A percentile compares a stretch with the other conserved stretches of the same genome.
Conservation (phyloP, 2,329 filamentous ascomycete genomes). For the Sphaerulina vaccinii region DNA sequence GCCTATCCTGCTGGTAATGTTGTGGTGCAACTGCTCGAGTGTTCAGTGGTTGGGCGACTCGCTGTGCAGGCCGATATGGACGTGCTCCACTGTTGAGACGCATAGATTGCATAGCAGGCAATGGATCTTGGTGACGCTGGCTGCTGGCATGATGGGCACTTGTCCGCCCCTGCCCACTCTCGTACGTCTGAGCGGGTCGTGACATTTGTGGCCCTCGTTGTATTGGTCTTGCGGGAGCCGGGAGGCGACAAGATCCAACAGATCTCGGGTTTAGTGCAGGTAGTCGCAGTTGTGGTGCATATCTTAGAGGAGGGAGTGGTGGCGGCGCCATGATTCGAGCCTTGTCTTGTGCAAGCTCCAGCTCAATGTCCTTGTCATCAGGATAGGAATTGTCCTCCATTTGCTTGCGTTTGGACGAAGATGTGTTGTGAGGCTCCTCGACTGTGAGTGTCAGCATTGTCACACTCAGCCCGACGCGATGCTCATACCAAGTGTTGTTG, state of each 20-base stretch:
- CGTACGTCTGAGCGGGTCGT: not conserved
- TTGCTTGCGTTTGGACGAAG: constrained; percentile 36
- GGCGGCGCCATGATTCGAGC: constrained; percentile 9
- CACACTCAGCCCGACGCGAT: not conserved
- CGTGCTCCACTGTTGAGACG: not conserved
- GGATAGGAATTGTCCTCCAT: constrained; percentile 23
- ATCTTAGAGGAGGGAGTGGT: constrained; percentile 4
- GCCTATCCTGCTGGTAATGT: not conserved
- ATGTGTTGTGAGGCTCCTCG: constrained; percentile 22
- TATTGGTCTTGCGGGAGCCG: not conserved
- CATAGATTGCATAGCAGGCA: constrained; percentile 4
- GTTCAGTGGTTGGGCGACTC: not conserved
- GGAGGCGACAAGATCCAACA: not conserved
- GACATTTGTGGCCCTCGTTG: not conserved
- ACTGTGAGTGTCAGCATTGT: constrained; percentile 12
- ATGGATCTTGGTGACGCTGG: not conserved
- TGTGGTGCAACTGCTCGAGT: not conserved
- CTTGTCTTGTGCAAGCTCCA: not conserved
- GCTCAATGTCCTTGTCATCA: constrained; percentile 18
- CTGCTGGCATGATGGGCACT: not conserved
- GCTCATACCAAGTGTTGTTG: constrained; percentile 21
- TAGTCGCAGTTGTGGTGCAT: not conserved
- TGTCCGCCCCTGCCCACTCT: not conserved
- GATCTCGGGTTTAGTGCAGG: not conserved
- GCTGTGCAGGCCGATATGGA: not conserved